Conservation (phyloP, 805 yeast species). For the Yarrowia sp. region DNA sequence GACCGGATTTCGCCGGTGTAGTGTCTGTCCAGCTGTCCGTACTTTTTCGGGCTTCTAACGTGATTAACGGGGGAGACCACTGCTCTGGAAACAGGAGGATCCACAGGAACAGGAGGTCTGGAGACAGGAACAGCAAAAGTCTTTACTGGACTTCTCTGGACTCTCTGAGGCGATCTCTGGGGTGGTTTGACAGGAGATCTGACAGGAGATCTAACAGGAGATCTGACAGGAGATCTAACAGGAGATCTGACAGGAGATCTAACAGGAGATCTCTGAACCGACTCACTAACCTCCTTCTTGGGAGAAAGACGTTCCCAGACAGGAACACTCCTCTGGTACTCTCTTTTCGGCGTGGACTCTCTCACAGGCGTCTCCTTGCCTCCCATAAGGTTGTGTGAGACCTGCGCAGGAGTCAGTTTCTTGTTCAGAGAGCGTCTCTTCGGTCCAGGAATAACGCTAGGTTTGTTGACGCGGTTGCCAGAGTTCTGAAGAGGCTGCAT, state of each 20-base stretch:
- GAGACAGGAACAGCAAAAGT: background rate
- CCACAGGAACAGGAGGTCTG: background rate
- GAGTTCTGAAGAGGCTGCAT: slow-evolving; percentile 13
- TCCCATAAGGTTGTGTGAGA: slow-evolving; percentile 8
- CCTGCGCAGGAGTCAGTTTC: slow-evolving; percentile 15
- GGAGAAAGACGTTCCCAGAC: slow-evolving; percentile 11
- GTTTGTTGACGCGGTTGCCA: background rate
- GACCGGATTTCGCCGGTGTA: background rate
- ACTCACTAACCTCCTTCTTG: background rate
- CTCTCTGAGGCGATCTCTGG: background rate
- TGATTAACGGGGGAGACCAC: background rate
- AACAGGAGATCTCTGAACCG: background rate
- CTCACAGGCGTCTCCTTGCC: slow-evolving; percentile 9
- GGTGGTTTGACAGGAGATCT: background rate
- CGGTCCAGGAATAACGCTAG: background rate
- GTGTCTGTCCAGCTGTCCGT: slow-evolving; percentile 6
- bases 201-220: background rate
- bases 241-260: background rate
- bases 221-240: background rate
- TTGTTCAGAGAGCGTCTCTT: background rate
- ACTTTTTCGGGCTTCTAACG: background rate
- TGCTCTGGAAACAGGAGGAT: background rate
- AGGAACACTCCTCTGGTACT: background rate
- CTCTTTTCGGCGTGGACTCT: background rate
- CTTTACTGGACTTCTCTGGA: background rate